A percentile compares a stretch with the other conserved stretches of the same genome.
These are phyloP conservation scores for Alternaria triticimaculans DNA, from an alignment of 2,329 filamentous ascomycete species.

Conservation along the genomic window DNA sequence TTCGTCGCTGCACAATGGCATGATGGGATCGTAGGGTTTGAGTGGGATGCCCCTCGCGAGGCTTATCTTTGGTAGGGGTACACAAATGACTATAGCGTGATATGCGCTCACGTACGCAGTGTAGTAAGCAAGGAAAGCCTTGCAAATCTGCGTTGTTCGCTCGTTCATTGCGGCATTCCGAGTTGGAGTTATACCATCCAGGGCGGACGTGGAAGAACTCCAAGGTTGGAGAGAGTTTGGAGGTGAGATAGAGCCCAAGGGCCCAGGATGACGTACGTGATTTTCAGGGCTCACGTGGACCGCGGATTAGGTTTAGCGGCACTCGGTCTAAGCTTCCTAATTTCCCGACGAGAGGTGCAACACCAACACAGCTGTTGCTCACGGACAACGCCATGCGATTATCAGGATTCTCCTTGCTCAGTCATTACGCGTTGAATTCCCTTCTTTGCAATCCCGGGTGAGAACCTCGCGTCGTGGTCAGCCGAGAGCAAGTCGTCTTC, in stretches of 20 bases:
- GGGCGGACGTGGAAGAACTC: not conserved
- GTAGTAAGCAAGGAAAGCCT: too few relatives aligned
- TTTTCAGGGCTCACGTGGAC: not conserved
- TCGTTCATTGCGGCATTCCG: not conserved
- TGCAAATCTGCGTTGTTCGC: too few relatives aligned
- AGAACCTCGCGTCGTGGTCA: not conserved
- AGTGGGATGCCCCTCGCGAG: too few relatives aligned
- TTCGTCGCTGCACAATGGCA: too few relatives aligned
- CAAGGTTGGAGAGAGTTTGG: not conserved
- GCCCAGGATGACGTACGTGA: not conserved
- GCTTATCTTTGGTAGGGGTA: too few relatives aligned
- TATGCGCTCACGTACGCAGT: too few relatives aligned
- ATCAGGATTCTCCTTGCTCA: not conserved
- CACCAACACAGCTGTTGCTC: not conserved
- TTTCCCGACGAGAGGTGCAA: not conserved
- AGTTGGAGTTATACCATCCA: not conserved
- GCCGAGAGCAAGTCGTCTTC: not conserved
- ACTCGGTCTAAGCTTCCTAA: not conserved
- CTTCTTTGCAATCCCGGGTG: not conserved
- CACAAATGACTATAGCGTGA: too few relatives aligned
- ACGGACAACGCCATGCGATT: not conserved
- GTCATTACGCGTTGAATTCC: not conserved
- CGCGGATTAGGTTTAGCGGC: not conserved
- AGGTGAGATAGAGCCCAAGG: not conserved
- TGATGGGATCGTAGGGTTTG: too few relatives aligned